Evolutionary conservation across 805 yeast genomes (phyloP).

Genomic region (Kodamaea lidongshanica): DNA sequence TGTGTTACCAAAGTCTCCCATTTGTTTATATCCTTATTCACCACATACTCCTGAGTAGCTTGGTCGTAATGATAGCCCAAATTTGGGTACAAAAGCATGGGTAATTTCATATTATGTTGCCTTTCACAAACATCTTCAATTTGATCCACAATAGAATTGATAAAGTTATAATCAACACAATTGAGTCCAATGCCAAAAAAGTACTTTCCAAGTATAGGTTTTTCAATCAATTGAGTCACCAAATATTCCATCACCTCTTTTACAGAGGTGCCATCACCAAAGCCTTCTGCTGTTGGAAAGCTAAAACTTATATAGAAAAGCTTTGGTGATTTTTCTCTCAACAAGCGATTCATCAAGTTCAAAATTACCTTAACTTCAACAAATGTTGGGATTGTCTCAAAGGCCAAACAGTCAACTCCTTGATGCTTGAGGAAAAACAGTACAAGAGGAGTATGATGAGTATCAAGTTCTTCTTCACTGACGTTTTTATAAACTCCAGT

Average conservation of each 20-base stretch:
- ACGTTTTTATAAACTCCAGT: slow-evolving; percentile 55
- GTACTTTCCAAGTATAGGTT: slow-evolving; percentile 13
- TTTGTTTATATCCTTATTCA: slow-evolving; percentile 14
- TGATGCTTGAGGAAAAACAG: slow-evolving; percentile 31
- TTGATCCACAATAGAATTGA: slow-evolving; percentile 34
- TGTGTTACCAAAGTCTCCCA: slow-evolving; percentile 36
- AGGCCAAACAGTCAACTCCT: slow-evolving; percentile 50
- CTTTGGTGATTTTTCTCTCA: slow-evolving; percentile 16
- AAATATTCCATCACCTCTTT: slow-evolving; percentile 16
- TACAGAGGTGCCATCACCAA: slow-evolving; percentile 30
- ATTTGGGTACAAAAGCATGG: slow-evolving; percentile 64
- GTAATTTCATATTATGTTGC: slow-evolving; percentile 16
- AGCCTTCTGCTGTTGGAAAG: slow-evolving; percentile 16
- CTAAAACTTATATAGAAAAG: slow-evolving; percentile 43
- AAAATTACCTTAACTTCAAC: slow-evolving; percentile 50
- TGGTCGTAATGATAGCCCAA: slow-evolving; percentile 64
- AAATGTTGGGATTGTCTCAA: slow-evolving; percentile 69
- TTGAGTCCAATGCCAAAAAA: slow-evolving; percentile 59
- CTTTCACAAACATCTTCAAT: slow-evolving; percentile 16
- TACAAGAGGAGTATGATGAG: slow-evolving; percentile 46
- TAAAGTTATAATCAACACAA: slow-evolving; percentile 48
- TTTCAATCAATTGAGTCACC: slow-evolving; percentile 8
- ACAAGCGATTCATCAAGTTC: slow-evolving; percentile 29
- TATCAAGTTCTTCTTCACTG: slow-evolving; percentile 31
- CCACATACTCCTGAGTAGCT: slow-evolving; percentile 25